Evolutionary conservation across 169 alveolate species (phyloP), one percentile per base, ranked within the genome.

Genomic region (Toxoplasma gondii): DNA sequence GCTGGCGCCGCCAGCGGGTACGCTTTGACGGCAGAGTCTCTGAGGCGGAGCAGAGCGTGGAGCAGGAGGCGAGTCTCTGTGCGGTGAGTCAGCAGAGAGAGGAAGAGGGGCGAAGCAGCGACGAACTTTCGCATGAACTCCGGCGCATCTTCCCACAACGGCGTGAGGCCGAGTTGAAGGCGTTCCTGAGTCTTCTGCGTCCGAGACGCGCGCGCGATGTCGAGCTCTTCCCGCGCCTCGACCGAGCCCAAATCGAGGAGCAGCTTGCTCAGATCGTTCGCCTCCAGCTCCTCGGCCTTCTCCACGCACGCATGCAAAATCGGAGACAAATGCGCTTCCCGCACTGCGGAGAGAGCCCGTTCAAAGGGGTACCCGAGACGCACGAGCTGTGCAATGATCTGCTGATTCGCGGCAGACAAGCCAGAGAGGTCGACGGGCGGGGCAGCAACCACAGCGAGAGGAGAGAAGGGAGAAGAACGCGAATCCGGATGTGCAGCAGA

Each of bases 211-310:
- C 90, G 54, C 69, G 90, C 67, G 27, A n/a, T 67, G 41, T 82
- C 90, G 36, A 41, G 31, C 41, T 41, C 69, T 43, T 82, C 90
- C 4, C 90, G 90, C 31, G 90, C 90, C 67, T 82, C 49, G n/a
- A 82, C 90, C 38, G 90, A 24, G 34, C 90, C 90, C 41, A 82
- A 44, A 41, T 82, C 90, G 43, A 82, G 54, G 24, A 82, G 90
- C 38, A 82, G 90, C 29, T 82, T 82, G 67, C 67, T 82, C 49
- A 82, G 10, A 16, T 82, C 90, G 38, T 24, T 36, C 36, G 90
- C 90, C 41, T 82, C 90, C 31, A 82, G 36, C 67, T 82, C 90
- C 90, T 82, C 90, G 4, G 90, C 90, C 54, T 82, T 39, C 27
- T 24, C 90, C 39, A 41, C 69, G 41, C 90, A 82, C 24, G 41